These are phyloP conservation scores for Pyrrhoderma noxium DNA, from an alignment of 1,284 basidiomycete species.

Conservation along the genomic window DNA sequence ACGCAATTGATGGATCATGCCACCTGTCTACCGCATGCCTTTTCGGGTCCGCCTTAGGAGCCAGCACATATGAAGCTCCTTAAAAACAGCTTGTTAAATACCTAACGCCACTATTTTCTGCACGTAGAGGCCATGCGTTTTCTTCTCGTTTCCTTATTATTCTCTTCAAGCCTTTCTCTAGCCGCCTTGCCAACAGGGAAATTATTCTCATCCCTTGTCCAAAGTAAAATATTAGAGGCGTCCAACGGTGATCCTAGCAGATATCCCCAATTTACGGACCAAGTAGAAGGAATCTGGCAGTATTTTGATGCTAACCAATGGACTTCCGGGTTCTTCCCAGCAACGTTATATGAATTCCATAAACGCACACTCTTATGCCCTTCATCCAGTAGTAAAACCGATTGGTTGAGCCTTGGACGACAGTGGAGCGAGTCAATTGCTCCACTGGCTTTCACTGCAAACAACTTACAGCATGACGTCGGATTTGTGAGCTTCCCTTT, in stretches of 20 bases:
- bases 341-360: slow-evolving; percentile 51
- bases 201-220: slow-evolving; percentile 49
- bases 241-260: slow-evolving; percentile 32
- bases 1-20: no score
- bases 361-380: slow-evolving; percentile 43
- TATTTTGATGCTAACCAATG: slow-evolving; percentile 49
- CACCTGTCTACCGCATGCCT: no score
- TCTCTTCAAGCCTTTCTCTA: not conserved
- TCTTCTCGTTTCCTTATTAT: no score
- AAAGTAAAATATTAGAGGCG: slow-evolving; percentile 47
- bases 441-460: slow-evolving; percentile 35
- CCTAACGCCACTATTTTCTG: no score
- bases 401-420: slow-evolving; percentile 49
- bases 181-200: slow-evolving; percentile 23
- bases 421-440: slow-evolving; percentile 44
- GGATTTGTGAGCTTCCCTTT: slow-evolving; percentile 66
- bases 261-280: slow-evolving; percentile 55
- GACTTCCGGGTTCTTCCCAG: slow-evolving; percentile 66
- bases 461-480: slow-evolving; percentile 54
- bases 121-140: no score
- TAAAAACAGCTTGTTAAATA: no score
- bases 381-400: slow-evolving; percentile 22
- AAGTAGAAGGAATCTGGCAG: slow-evolving; percentile 40
- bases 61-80: no score
- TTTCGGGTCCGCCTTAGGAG: no score